Percentiles rank a stretch among this genome's conserved stretches.
phyloP scores from a whole-genome alignment of 2,329 filamentous ascomycete genomes.

The Dactylellina drechsleri region DNA sequence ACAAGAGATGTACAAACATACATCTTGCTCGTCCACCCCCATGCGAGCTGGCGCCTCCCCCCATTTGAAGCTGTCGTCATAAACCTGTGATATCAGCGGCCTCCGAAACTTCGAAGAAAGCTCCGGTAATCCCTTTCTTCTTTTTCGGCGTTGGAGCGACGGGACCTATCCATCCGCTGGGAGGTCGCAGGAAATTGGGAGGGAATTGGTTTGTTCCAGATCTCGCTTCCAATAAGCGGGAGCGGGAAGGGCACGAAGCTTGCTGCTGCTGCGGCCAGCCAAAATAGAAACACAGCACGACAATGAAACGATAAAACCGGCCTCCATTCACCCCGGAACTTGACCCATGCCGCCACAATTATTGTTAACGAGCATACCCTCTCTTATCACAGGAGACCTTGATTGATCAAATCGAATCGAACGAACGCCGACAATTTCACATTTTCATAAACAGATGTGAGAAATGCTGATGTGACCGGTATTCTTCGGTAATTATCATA shows the following conservation, averaged over 20 bases:
- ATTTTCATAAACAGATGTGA: not conserved
- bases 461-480: constrained; percentile 1
- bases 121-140: not conserved
- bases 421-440: not conserved
- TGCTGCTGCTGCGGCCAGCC: constrained; percentile 30
- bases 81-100: not conserved
- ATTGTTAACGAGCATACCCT: too few species aligned
- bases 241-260: constrained; percentile 55
- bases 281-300: constrained; percentile 54
- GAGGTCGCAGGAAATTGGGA: not conserved
- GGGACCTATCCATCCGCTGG: not conserved
- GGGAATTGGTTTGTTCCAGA: constrained; percentile 42
- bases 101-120: not conserved
- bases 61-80: constrained; percentile 21
- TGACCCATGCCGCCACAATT: too few species aligned
- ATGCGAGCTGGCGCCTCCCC: not conserved
- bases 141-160: constrained; percentile 10
- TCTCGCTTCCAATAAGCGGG: constrained; percentile 55
- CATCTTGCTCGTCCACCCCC: not conserved
- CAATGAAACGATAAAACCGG: not conserved
- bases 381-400: too few species aligned
- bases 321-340: too few species aligned
- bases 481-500: not conserved
- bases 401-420: not conserved
- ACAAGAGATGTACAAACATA: constrained; percentile 19